These are phyloP conservation scores for Solanum sejunctum DNA, from an alignment of 257 asterid species.

Conservation along the genomic window DNA sequence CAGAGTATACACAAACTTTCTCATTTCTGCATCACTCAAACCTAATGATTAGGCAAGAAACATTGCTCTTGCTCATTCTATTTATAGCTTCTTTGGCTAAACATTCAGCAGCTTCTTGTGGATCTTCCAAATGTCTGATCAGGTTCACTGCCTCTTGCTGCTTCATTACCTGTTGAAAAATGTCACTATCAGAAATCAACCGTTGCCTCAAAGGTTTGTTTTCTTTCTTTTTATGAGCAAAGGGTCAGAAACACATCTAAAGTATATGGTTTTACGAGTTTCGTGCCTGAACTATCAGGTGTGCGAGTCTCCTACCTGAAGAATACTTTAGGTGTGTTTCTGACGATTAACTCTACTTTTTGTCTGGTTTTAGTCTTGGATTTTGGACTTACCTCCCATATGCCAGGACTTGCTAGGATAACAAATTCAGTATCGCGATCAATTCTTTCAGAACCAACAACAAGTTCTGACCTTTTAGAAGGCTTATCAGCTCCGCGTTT, in stretches of 20 bases:
- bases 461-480: constrained; percentile 21
- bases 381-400: constrained; percentile 49
- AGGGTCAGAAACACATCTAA: neutral
- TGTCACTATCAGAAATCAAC: neutral
- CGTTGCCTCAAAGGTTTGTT: neutral
- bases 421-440: constrained; percentile 42
- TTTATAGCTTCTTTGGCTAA: constrained; percentile 45
- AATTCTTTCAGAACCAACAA: constrained; percentile 27
- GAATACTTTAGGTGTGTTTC: neutral
- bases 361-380: neutral
- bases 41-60: constrained; percentile 48
- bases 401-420: constrained; percentile 45
- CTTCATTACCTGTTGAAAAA: constrained; percentile 33
- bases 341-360: neutral
- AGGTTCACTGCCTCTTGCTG: constrained; percentile 61
- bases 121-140: constrained; percentile 48
- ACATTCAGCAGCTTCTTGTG: constrained; percentile 55
- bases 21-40: constrained; percentile 21
- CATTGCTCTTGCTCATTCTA: constrained; percentile 39
- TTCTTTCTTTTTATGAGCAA: neutral
- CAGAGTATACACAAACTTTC: neutral
- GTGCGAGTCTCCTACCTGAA: neutral
- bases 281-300: neutral
- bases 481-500: constrained; percentile 3
- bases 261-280: neutral